Evolutionary conservation across 2,329 filamentous ascomycete species (phyloP), one percentile per base, ranked within the genome.

Genomic region (Colletotrichum destructivum): DNA sequence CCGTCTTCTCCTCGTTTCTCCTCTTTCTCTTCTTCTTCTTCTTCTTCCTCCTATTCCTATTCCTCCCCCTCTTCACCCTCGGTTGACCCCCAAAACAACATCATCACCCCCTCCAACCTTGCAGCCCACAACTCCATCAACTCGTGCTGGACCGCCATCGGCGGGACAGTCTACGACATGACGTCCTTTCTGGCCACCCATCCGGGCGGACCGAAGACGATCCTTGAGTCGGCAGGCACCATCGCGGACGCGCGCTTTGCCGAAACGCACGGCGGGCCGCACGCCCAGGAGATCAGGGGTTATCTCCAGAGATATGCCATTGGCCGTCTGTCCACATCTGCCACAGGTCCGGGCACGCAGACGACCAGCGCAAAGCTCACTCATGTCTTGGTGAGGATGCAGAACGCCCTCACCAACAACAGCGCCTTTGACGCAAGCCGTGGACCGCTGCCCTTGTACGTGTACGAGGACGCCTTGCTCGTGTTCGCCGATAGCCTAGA

Each of bases 141-240:
- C 21, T 71, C 69, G n/a, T 69, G 69, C 38, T 99, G 96, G 96
- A 97, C 93, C 69, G 93, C 91, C 2, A 92, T 97, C 72, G 92
- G 94, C 73, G 95, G 96, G 2, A 93, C 93, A 77, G 96, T 98
- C 35, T 99, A 98, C 84, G 98, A 98, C 78, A 92, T 99, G 70
- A 92, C 92, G 0, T 94, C 95, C 0, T 99, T 98, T 79, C 80
- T 95, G 44, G 91, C 93, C 1, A 98, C 94, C 79, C 96, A 99
- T 80, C 96, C 96, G 0, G 96, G 96, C 23, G 96, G 94, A 1
- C 65, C 69, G 13, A 71, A 71, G 31, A 71, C 69, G 2, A 52
- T 71, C 5, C 69, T 71, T 9, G 69, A 71, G 65, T 71, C 69
- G 2, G 69, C 69, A 7, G 69, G 69, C n/a, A 63, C 69, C n/a